Evolutionary conservation across 352 stramenopile species (phyloP), one percentile per base, ranked within the genome.

Genomic region (Phytophthora cajani): DNA sequence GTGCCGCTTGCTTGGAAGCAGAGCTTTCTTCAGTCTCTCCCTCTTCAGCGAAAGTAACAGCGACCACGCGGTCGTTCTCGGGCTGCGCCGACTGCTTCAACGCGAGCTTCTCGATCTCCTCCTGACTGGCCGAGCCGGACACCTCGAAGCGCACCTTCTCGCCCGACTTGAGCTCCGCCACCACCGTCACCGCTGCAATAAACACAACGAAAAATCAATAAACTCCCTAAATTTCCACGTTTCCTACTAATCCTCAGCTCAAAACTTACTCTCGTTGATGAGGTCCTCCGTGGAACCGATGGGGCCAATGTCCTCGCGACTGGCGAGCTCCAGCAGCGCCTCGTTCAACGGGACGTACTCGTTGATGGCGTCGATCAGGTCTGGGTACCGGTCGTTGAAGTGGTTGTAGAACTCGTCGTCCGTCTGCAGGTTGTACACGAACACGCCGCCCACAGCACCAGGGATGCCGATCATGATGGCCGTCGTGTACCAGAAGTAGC

Each of bases 331-430:
- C 51, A 76, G 53, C 6, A 71, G 57, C 44, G 60, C 55, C 67
- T 89, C 82, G 50, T 87, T 84, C 25, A 95, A 71, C 56, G 83
- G 77, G 19, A 91, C 71, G 65, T 90, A 90, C 51, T 80, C 67
- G 63, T 93, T 82, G 57, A 95, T 89, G 9, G 71, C 64, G 12
- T 80, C 78, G 27, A 95, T 83, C 2, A 95, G 57, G 5, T 95
- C 85, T 14, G 88, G 88, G 75, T 94, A 95, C 12, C 88, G 85
- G 64, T 89, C 82, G 50, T 88, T 91, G 59, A 95, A 95, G 62
- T 95, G 84, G 69, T 76, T 84, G 75, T 93, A 93, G 69, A 95
- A 95, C 59, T 89, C 83, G 65, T 92, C 82, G 72, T 95, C 88
- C 10, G 78, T 81, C 75, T 89, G 81, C 44, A 95, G 72, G 67